These are phyloP conservation scores for Cercospora beticola DNA, from an alignment of 2,329 filamentous ascomycete genomes.

Conservation along the genomic window DNA sequence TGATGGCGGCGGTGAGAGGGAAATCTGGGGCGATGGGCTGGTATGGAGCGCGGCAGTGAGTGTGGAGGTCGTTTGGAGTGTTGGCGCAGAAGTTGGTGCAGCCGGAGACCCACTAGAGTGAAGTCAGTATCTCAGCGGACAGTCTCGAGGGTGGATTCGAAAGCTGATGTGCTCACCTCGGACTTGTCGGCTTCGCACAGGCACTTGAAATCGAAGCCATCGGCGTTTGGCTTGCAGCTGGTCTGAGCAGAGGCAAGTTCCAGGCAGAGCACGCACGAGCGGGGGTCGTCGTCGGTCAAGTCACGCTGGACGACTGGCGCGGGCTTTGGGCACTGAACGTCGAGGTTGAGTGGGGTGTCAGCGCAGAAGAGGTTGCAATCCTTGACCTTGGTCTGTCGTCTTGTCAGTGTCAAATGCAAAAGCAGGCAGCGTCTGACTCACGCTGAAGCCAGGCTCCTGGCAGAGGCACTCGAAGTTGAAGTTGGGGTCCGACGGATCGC, in stretches of 20 bases:
- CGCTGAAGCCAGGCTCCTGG: background rate
- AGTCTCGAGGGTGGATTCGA: background rate
- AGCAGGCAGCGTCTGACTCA: background rate
- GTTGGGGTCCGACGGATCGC: background rate
- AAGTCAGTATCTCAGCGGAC: background rate
- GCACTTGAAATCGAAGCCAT: background rate
- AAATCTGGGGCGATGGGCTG: background rate
- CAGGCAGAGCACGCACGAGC: slow-evolving; percentile 1
- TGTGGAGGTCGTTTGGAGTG: background rate
- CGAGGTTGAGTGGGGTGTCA: background rate
- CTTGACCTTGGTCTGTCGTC: background rate
- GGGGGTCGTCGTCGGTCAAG: background rate
- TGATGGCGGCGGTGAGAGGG: background rate
- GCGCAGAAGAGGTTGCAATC: slow-evolving; percentile 3
- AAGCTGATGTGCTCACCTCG: background rate
- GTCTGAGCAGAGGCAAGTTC: slow-evolving; percentile 2
- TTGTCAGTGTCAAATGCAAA: background rate
- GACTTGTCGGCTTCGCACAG: background rate
- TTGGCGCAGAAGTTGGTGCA: background rate
- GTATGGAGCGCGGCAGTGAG: background rate
- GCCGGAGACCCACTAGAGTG: background rate
- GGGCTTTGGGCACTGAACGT: background rate
- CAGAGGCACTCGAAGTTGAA: background rate
- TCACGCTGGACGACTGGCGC: background rate
- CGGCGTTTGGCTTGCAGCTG: background rate